These are phyloP conservation scores for Verticillium longisporum DNA, from an alignment of 2,329 filamentous ascomycete genomes.

Conservation along the genomic window DNA sequence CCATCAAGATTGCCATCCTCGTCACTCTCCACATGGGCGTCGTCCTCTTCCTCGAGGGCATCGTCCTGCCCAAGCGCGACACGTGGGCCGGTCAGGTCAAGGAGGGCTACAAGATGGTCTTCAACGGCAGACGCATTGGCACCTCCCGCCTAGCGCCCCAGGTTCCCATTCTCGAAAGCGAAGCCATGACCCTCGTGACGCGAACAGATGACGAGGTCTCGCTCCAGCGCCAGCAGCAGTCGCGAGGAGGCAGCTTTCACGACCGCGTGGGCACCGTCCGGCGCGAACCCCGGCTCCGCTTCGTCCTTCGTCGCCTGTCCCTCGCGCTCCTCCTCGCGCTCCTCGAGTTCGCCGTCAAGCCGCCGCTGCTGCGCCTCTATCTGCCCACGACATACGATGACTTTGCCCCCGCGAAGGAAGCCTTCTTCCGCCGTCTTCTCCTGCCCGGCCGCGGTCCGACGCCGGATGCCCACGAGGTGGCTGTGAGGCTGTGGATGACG, in stretches of 20 bases:
- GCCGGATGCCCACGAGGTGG: not conserved
- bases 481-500: constrained; percentile 3
- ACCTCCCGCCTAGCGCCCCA: not conserved
- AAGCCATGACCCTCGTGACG: not conserved
- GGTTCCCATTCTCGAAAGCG: not conserved
- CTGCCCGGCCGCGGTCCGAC: not conserved
- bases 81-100: not conserved
- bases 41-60: not conserved
- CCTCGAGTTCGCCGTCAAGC: not conserved
- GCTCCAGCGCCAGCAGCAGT: not conserved
- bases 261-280: not conserved
- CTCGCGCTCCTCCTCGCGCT: not conserved
- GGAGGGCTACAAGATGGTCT: constrained; percentile 1
- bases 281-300: not conserved
- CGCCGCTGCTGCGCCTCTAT: not conserved
- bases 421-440: constrained; percentile 6
- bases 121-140: constrained; percentile 1
- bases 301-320: not conserved
- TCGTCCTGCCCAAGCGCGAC: not conserved
- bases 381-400: not conserved
- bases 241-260: not conserved
- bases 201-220: too few relatives aligned
- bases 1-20: not conserved
- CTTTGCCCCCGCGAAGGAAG: not conserved
- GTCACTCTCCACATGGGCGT: not conserved